Percentiles rank a stretch among this genome's conserved stretches.
phyloP scores from a whole-genome alignment of 208 protist genomes.

The Leishmania major region DNA sequence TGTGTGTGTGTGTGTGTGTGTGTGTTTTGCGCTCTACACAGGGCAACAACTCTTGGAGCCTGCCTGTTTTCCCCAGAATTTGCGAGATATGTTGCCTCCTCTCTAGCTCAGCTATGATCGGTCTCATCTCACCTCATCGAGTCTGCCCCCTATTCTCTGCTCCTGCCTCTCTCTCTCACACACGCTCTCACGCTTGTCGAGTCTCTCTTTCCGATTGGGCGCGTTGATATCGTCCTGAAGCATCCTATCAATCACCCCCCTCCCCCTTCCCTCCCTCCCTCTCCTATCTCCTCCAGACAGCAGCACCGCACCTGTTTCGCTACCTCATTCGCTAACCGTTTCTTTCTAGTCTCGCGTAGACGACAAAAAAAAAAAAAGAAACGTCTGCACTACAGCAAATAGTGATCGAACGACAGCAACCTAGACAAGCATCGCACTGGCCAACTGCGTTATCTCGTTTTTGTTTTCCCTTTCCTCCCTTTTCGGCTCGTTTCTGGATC shows the following conservation, averaged over 20 bases:
- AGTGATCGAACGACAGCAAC: not conserved
- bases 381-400: not conserved
- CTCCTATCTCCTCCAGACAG: not conserved
- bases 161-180: not conserved
- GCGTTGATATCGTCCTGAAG: not conserved
- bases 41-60: too few relatives aligned
- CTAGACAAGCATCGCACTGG: too few relatives aligned
- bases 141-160: not conserved
- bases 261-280: not conserved
- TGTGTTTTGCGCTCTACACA: not conserved
- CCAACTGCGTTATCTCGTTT: not conserved
- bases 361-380: not conserved
- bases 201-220: not conserved
- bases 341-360: not conserved
- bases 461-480: too few relatives aligned
- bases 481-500: not conserved
- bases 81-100: not conserved
- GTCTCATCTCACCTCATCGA: not conserved
- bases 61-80: not conserved
- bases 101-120: not conserved
- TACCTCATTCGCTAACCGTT: not conserved
- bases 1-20: too few relatives aligned
- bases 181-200: not conserved
- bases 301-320: not conserved
- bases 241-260: not conserved